Evolutionary conservation across 1,139 yeast species (phyloP).

Genomic region (Yamadazyma dushanensis): DNA sequence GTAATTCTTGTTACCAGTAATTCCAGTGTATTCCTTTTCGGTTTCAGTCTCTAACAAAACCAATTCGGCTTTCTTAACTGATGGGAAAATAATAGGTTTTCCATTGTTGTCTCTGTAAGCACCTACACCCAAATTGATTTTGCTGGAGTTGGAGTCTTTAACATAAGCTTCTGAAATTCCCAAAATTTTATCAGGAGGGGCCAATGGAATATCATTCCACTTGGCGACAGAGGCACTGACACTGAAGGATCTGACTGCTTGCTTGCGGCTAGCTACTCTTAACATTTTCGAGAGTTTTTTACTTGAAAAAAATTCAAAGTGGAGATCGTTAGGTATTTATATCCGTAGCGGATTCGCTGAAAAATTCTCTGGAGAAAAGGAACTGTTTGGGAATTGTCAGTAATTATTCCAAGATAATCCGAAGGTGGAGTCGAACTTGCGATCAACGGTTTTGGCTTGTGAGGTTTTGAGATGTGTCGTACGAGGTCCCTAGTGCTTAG

Average conservation of each 20-base stretch:
- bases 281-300: conserved; percentile 6
- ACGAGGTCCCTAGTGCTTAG: no score
- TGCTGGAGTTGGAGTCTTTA: conserved; percentile 40
- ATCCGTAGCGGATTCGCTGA: conserved; percentile 10
- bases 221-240: conserved; percentile 18
- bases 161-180: conserved; percentile 60
- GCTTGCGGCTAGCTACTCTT: conserved; percentile 6
- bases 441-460: no score
- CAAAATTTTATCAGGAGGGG: conserved; percentile 74
- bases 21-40: conserved; percentile 60
- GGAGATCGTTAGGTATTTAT: conserved; percentile 9
- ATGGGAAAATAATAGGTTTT: conserved; percentile 49
- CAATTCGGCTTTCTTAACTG: conserved; percentile 48
- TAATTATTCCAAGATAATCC: conserved; percentile 1
- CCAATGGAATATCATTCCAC: conserved; percentile 53
- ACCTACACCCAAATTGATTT: conserved; percentile 53
- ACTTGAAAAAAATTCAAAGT: conserved; percentile 4
- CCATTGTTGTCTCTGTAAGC: conserved; percentile 51
- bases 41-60: conserved; percentile 41
- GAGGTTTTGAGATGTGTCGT: no score
- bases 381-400: neutral
- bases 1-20: conserved; percentile 50
- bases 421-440: neutral
- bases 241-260: conserved; percentile 15
- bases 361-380: conserved; percentile 7